Evolutionary conservation across 2,329 filamentous ascomycete species (phyloP).

Genomic region (Monosporascus sp.): DNA sequence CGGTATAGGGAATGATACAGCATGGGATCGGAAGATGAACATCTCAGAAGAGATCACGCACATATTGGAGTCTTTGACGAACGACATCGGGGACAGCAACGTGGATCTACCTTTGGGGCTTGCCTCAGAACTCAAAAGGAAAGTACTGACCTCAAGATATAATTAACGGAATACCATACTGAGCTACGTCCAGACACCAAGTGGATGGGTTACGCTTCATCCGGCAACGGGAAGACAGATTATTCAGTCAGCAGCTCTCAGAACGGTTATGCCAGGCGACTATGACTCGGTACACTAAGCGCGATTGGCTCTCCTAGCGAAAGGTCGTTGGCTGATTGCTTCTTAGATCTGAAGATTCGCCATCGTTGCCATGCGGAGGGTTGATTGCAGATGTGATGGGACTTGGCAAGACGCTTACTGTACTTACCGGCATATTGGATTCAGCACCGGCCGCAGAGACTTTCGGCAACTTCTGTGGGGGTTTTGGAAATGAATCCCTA

Average conservation of each 20-base stretch:
- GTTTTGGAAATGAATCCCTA: neutral
- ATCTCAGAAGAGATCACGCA: constrained; percentile 2
- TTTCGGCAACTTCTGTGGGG: no score
- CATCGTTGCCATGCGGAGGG: neutral
- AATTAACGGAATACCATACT: neutral
- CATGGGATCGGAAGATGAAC: neutral
- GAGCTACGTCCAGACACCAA: neutral
- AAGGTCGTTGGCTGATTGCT: neutral
- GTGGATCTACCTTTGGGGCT: neutral
- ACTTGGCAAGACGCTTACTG: constrained; percentile 11
- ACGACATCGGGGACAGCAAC: neutral
- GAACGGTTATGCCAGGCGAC: neutral
- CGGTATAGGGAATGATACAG: neutral
- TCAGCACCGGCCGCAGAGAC: neutral
- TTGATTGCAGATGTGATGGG: constrained; percentile 8
- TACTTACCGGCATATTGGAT: constrained; percentile 4
- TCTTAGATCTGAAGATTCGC: neutral
- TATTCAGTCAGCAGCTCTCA: neutral
- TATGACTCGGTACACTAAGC: neutral
- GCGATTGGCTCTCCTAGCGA: no score
- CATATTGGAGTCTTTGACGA: constrained; percentile 1
- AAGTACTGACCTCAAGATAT: neutral
- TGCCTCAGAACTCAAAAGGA: neutral
- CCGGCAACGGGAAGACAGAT: neutral
- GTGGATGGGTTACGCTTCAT: constrained; percentile 1